Conservation (phyloP, 495 filamentous ascomycete genomes). For the Neurospora sp. region DNA sequence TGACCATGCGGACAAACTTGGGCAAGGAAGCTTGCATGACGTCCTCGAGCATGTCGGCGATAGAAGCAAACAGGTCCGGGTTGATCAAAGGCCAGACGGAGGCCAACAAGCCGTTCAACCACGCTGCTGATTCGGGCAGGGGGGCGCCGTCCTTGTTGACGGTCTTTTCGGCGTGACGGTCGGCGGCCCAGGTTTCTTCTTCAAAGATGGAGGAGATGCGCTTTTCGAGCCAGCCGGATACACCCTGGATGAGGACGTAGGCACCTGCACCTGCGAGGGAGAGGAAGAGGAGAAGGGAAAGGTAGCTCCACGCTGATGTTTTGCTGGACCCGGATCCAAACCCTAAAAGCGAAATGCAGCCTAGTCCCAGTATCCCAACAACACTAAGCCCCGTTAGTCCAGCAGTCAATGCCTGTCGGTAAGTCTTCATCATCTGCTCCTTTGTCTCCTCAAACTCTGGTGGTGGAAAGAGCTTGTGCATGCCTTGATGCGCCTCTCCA, state of each 20-base stretch:
- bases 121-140: slow-evolving; percentile 50
- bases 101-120: slow-evolving; percentile 54
- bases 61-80: slow-evolving; percentile 54
- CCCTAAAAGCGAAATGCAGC: not conserved
- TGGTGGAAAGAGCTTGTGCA: slow-evolving; percentile 53
- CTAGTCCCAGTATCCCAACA: not conserved
- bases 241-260: slow-evolving; percentile 28
- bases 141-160: slow-evolving; percentile 25
- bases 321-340: not conserved
- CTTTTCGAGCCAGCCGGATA: slow-evolving; percentile 44
- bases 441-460: slow-evolving; percentile 43
- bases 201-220: slow-evolving; percentile 47
- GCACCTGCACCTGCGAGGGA: slow-evolving; percentile 19
- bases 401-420: slow-evolving; percentile 26
- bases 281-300: slow-evolving; percentile 10
- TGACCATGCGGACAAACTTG: slow-evolving; percentile 54
- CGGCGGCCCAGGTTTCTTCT: slow-evolving; percentile 52
- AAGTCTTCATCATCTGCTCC: slow-evolving; percentile 37
- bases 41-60: slow-evolving; percentile 59
- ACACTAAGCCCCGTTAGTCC: not conserved
- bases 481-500: slow-evolving; percentile 36
- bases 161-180: slow-evolving; percentile 35
- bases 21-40: slow-evolving; percentile 63
- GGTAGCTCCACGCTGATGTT: no score
- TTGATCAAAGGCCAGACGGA: slow-evolving; percentile 63